Base-by-base conservation (phyloP, 306 rosid species). In the Mimosa bimucronata region DNA sequence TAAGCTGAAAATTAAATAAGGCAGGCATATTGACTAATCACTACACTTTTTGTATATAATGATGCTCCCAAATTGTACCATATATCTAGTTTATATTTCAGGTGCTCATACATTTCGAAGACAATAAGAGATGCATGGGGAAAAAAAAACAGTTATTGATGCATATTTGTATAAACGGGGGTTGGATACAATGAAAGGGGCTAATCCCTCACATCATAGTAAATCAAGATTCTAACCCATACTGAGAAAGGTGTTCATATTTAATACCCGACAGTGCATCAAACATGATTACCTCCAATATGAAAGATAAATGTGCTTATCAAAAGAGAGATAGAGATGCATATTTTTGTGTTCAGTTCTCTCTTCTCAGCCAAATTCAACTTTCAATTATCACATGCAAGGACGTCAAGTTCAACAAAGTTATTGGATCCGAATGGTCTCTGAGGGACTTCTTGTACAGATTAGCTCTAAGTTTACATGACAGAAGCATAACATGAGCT, bases 401-500 rank as follows among this genome's bases (percentile, higher is more conserved):
- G 23, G 69, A 64, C n/a, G 29, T 15, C 3, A 18, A n/a, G 37
- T 65, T 66, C 72, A 74, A 81, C 62, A 30, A 15, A 30, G 23
- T 31, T 66, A 66, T 48, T 31, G 45, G 64, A 26, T 75, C 31
- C 14, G 5, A 29, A 64, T 31, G 71, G 46, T 28, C 50, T 40
- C 41, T 34, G 38, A 38, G 1, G 9, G 66, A 60, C 29, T 55
- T 55, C 19, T 55, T 55, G 13, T n/a, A 7, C 61, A 55, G 28
- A 55, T 55, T 55, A 55, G 61, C 28, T 55, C 61, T 8, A n/a
- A 53, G 61, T n/a, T 53, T 53, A 53, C 12, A n/a, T 40, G 58
- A 28, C 31, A 70, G 38, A 34, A 34, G 55, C 73, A 74, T 3
- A 80, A 68, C 79, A 83, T 41, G 74, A 71, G 44, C 74, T 58